A percentile compares a stretch with the other conserved stretches of the same genome.
phyloP scores from a whole-genome alignment of 306 rosid species.

The Abrus pulchellus region DNA sequence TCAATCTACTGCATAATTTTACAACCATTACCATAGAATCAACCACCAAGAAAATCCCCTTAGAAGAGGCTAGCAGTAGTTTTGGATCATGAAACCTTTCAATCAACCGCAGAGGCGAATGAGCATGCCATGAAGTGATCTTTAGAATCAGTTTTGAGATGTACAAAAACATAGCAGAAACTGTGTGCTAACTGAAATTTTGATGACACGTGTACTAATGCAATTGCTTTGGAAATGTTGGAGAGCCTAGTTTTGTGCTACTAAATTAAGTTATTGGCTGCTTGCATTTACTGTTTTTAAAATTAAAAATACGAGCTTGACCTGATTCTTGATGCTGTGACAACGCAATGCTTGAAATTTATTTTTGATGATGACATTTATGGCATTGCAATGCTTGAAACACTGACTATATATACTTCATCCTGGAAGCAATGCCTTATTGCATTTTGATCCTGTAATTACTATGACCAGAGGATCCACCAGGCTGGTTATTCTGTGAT shows the following conservation, averaged over 20 bases:
- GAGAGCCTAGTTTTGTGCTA: constrained; percentile 19
- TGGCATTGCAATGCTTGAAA: neutral
- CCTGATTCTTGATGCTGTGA: constrained; percentile 8
- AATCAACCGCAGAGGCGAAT: constrained; percentile 17
- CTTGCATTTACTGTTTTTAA: neutral
- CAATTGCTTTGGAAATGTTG: neutral
- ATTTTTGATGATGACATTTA: neutral
- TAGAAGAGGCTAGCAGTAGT: constrained; percentile 22
- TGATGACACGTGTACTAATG: constrained; percentile 11
- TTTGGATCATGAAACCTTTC: constrained; percentile 11
- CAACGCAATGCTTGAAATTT: neutral
- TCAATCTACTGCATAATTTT: constrained; percentile 12
- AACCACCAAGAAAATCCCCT: constrained; percentile 21
- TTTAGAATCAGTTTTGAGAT: constrained; percentile 35
- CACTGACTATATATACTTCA: constrained; percentile 2
- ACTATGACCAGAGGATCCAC: constrained; percentile 5
- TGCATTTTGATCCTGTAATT: constrained; percentile 16
- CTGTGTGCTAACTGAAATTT: constrained; percentile 23
- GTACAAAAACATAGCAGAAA: constrained; percentile 9
- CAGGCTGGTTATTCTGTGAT: constrained; percentile 25
- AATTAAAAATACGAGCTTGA: neutral
- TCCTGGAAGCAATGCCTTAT: constrained; percentile 20
- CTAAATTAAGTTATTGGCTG: neutral
- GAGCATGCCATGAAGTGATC: constrained; percentile 21
- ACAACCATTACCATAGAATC: constrained; percentile 8